Evolutionary conservation across 139 green algal genomes (phyloP).

Genomic region (Yamagishiella unicocca): DNA sequence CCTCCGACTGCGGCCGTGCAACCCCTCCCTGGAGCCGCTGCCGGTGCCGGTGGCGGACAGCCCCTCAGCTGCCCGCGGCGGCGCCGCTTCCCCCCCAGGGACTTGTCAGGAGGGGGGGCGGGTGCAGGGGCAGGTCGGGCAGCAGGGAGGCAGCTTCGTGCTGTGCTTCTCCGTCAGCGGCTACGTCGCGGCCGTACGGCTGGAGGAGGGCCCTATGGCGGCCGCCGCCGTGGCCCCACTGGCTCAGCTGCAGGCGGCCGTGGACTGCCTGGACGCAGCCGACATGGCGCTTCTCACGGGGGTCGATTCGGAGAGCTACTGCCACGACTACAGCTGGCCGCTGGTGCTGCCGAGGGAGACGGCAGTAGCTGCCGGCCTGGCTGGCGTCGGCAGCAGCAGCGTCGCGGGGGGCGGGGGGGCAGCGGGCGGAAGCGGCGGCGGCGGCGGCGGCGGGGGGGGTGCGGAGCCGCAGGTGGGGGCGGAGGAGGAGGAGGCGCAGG

Average conservation of each 20-base stretch:
- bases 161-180: slow-evolving; percentile 24
- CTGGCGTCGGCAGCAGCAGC: background rate
- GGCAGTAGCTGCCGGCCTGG: slow-evolving; percentile 1
- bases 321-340: slow-evolving; percentile 31
- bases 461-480: background rate
- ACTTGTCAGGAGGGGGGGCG: background rate
- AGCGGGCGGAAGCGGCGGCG: background rate
- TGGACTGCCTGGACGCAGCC: background rate
- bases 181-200: background rate
- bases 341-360: slow-evolving; percentile 21
- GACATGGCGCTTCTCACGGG: slow-evolving; percentile 12
- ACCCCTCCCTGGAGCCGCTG: background rate
- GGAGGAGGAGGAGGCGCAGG: slow-evolving; percentile 18
- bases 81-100: background rate
- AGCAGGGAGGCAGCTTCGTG: background rate
- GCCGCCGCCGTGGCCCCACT: background rate
- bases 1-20: background rate
- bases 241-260: background rate
- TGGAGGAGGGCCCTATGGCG: background rate
- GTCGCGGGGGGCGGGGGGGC: background rate
- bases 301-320: background rate
- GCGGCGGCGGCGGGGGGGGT: background rate
- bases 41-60: too few species aligned
- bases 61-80: too few species aligned
- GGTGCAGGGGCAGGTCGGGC: background rate